Base-by-base conservation (phyloP, 2,329 filamentous ascomycete species). In the Chrysosphaeria jannelii region DNA sequence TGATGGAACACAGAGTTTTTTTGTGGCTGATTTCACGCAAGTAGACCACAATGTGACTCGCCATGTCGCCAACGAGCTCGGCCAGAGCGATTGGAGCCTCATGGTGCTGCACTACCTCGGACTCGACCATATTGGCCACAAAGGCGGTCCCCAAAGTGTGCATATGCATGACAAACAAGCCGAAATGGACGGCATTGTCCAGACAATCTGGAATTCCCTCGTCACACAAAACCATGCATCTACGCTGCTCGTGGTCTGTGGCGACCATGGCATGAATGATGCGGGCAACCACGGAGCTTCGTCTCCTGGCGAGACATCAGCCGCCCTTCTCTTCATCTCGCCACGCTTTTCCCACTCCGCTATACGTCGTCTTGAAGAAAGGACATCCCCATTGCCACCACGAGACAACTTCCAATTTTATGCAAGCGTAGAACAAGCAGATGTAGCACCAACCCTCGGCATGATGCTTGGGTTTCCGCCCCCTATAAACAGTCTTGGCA, bases 261-360 rank as follows among this genome's bases (percentile, higher is more conserved):
- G 85, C 26, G 88, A 97, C 36, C 85, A 97, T 39, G 85, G 85
- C n/a, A 97, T 97, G 85, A 97, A 93, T 34, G 81, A 93, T 35
- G 85, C 75, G 11, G 85, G 85, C 3, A 93, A 93, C 34, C 85
- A 97, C 39, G 85, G 85, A 14, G 85, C 81, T 19, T 91, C 81
- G 7, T 79, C 79, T 1, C 61, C 76, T 2, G 81, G 85, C 20
- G 85, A 97, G 47, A 93, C 85, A 2, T 91, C 81, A 1, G 70
- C 85, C 0, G 85, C 85, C 10, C 48, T 97, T 7, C 58, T 91
- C 11, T 93, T 97, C 40, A 60, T 89, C 31, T 85, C 78, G 3
- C 78, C 81, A 0, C 85, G 76, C 36, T 46, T 78, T 5, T 50
- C 53, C 3, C 5, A 4, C 20, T 4, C 19, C 19, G 15, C 7